Base-by-base conservation (phyloP, 441 rosid species). In the Rhodomyrtus psidioides region DNA sequence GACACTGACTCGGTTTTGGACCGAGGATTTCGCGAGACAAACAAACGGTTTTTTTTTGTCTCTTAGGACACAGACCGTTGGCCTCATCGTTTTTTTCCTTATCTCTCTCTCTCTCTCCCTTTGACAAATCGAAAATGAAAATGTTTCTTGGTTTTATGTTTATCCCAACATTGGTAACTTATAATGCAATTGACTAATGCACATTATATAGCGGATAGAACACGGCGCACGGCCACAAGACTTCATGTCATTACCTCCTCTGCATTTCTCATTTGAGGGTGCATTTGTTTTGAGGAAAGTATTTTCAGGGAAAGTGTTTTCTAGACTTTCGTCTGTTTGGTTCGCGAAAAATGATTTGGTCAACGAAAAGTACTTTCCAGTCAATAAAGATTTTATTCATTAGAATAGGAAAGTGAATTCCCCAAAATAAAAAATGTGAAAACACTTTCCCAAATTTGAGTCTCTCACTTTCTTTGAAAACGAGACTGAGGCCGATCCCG, bases 1-100 rank as follows among this genome's bases (percentile, higher is more conserved):
- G 46, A 49, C 86, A 56, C n/a, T n/a, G 84, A 21, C 57, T 82
- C 58, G 49, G 28, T 26, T 81, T 81, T 12, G 53, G n/a, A 49
- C 55, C 55, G 94, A 92, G 92, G 79, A 60, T 86, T 90, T 92
- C 74, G 83, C 91, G 94, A 94, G 56, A 88, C 84, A 53, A 12
- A 24, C 15, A 39, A 86, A 86, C 87, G 28, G 84, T 62, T 82
- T 82, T 55, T 86, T 15, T 19, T 51, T 51, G 15, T 12, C 51
- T 82, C 57, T 53, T 58, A 51, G 49, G 70, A 44, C 30, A 65
- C 44, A 23, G 10, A 82, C 51, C 74, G 39, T 82, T 55, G 21
- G 65, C 56, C 49, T 58, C 51, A 6, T 26, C 26, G 12, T 23
- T 5, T 9, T 19, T 4, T 34, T 2, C 4, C 4, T 34, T 34